phyloP scores from a whole-genome alignment of 768 basidiomycete genomes.

The Auricularia cornea region DNA sequence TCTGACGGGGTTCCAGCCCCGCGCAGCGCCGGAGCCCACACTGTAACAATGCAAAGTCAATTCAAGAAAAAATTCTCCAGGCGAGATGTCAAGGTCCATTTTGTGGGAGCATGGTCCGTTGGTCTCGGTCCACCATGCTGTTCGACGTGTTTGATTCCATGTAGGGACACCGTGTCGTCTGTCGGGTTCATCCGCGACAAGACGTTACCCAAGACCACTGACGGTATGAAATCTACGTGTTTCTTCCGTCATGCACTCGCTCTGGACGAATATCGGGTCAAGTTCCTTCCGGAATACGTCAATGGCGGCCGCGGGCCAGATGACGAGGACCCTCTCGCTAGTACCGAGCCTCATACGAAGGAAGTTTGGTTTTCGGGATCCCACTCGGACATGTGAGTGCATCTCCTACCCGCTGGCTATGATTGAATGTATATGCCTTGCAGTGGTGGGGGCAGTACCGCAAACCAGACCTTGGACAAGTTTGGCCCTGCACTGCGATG shows the following conservation, averaged over 20 bases:
- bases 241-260: conserved; percentile 41
- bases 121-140: background rate
- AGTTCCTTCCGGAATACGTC: conserved; percentile 38
- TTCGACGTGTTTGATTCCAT: background rate
- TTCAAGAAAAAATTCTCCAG: no score
- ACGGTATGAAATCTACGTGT: conserved; percentile 26
- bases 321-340: conserved; percentile 15
- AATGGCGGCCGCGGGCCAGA: conserved; percentile 9
- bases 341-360: no score
- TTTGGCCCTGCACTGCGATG: conserved; percentile 19
- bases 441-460: conserved; percentile 17
- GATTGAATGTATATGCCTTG: background rate
- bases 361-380: conserved; percentile 37
- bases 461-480: conserved; percentile 5
- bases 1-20: no score
- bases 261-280: conserved; percentile 39
- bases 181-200: conserved; percentile 28
- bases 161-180: conserved; percentile 21
- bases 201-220: conserved; percentile 24
- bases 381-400: conserved; percentile 32
- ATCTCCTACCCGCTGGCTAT: background rate
- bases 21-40: no score
- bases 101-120: no score
- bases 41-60: no score
- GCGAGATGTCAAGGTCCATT: no score